Evolutionary conservation across 257 asterid genomes (phyloP), one percentile per base, ranked within the genome.

Genomic region (Jacaranda copaia): DNA sequence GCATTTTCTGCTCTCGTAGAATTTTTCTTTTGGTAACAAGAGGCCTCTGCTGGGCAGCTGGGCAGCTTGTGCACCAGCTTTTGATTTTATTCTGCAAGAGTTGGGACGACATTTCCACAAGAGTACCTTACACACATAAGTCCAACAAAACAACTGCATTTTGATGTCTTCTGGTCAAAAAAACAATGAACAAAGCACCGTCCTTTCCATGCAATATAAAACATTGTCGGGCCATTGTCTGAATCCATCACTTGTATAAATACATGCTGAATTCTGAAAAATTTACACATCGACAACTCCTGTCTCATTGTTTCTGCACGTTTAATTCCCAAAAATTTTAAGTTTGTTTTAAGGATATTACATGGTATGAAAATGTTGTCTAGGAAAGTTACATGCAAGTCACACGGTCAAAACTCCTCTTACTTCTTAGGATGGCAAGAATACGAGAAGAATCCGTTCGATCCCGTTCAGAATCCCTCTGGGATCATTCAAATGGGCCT

Each of bases 401-500:
- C 88, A 19, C 83, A 87, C 57, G 92, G 92, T 3, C 82, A 87
- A 77, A 84, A 87, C 77, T 87, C 92, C 12, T 83, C 83, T 13
- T 87, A 87, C 85, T 87, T 85, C 81, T 15, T 80, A 40, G 92
- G 92, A 63, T 85, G 84, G 86, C 85, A 83, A 75, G 77, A 77
- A 52, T 87, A 87, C 75, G 85, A 85, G 38, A 81, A 83, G 63
- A 87, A 87, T 70, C 85, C 92, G 0, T 87, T 59, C 25, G 60
- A 87, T 70, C 84, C 80, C 0, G 13, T 75, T 32, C 65, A n/a
- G 1, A 87, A 85, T 16, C 89, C 88, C 1, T 79, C 89, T 9
- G 92, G 92, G 56, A 87, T 87, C 42, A 87, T 85, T 20, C 91
- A 87, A 73, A 83, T 87, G 86, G 91, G 89, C 61, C 78, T 87